phyloP scores from a whole-genome alignment of 192 early-diverging fungal genomes.

The Phycomyces nitens region DNA sequence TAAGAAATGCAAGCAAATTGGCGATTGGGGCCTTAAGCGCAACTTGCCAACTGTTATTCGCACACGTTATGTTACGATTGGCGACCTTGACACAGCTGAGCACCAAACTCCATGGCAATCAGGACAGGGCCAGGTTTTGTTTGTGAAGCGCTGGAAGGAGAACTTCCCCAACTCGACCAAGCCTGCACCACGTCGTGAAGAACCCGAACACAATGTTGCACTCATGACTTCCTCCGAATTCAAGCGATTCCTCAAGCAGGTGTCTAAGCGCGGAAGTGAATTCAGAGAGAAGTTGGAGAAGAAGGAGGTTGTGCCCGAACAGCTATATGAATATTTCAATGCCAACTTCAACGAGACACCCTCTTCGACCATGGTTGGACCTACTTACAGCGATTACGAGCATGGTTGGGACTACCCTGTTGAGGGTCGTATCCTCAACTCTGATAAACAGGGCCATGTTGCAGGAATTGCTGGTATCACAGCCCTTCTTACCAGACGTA shows the following conservation, averaged over 20 bases:
- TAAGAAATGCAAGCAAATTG: constrained; percentile 43
- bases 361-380: constrained; percentile 31
- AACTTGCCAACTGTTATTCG: constrained; percentile 60
- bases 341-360: constrained; percentile 21
- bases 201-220: constrained; percentile 46
- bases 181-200: constrained; percentile 42
- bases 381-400: constrained; percentile 53
- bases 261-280: constrained; percentile 38
- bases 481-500: constrained; percentile 42
- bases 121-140: constrained; percentile 55
- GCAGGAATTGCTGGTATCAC: constrained; percentile 67
- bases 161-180: constrained; percentile 60
- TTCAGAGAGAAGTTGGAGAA: constrained; percentile 29
- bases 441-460: constrained; percentile 37
- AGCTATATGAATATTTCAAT: constrained; percentile 29
- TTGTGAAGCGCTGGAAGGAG: constrained; percentile 66
- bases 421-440: constrained; percentile 63
- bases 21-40: constrained; percentile 79
- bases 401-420: constrained; percentile 36
- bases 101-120: constrained; percentile 66
- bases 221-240: constrained; percentile 58
- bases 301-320: constrained; percentile 27
- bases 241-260: constrained; percentile 54
- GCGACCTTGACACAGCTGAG: constrained; percentile 64
- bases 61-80: constrained; percentile 53